Conservation (phyloP, 306 rosid genomes). For the Quercus gilva region DNA sequence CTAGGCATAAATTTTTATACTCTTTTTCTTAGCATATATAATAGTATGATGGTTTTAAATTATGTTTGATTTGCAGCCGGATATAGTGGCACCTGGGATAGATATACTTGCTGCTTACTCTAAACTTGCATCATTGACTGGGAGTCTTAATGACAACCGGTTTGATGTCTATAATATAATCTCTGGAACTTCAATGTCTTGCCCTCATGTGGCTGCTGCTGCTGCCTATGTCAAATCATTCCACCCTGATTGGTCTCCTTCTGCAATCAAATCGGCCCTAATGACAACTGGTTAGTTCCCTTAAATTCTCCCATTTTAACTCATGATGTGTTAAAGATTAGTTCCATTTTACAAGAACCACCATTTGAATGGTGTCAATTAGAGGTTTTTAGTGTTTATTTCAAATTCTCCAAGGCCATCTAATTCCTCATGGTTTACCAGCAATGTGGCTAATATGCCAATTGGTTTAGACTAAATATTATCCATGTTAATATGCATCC, state of each 20-base stretch:
- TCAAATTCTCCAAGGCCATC: too few relatives aligned
- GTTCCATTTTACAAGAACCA: too few relatives aligned
- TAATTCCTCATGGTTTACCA: too few relatives aligned
- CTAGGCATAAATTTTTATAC: too few relatives aligned
- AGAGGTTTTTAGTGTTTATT: too few relatives aligned
- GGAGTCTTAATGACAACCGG: constrained; percentile 38
- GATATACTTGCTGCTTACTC: constrained; percentile 73
- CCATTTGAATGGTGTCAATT: too few relatives aligned
- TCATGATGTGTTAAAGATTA: too few relatives aligned
- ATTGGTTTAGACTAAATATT: too few relatives aligned
- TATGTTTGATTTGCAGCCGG: constrained; percentile 46
- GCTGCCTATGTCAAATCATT: constrained; percentile 74
- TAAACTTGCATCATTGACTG: constrained; percentile 35
- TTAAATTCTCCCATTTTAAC: not conserved
- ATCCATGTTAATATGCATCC: too few relatives aligned
- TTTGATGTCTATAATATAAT: constrained; percentile 41
- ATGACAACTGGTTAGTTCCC: constrained; percentile 69
- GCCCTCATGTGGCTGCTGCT: constrained; percentile 68
- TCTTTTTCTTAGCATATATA: too few relatives aligned
- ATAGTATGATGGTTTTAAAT: too few relatives aligned
- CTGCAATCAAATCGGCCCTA: constrained; percentile 87
- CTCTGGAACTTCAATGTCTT: constrained; percentile 87
- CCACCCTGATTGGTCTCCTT: constrained; percentile 83
- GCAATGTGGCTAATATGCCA: too few relatives aligned
- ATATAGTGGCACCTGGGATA: constrained; percentile 75